Conservation (phyloP, 106 monocot species). For the Hemerocallis citrina region DNA sequence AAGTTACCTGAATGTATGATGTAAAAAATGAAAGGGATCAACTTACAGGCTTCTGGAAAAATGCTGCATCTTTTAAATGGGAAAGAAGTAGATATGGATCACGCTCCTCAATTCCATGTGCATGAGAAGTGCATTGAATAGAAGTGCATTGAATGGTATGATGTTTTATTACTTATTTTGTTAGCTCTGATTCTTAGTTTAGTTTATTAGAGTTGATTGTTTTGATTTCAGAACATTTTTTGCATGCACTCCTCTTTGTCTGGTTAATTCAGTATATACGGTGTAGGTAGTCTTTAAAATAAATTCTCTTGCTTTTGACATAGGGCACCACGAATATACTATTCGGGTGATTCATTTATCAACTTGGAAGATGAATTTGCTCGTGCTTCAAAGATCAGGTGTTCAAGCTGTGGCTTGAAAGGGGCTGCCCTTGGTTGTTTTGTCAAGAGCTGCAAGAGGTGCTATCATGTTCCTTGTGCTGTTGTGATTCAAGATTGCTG, state of each 20-base stretch:
- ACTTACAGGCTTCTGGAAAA: constrained; percentile 17
- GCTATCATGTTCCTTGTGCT: constrained; percentile 81
- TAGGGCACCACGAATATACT: constrained; percentile 25
- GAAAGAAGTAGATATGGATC: constrained; percentile 1
- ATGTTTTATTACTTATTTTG: not conserved
- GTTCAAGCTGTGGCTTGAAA: constrained; percentile 57
- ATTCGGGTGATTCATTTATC: constrained; percentile 17
- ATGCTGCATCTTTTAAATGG: constrained; percentile 22
- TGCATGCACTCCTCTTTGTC: not conserved
- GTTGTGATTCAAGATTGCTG: constrained; percentile 36
- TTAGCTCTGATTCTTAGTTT: too few species aligned
- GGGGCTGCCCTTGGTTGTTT: constrained; percentile 90
- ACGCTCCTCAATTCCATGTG: constrained; percentile 14
- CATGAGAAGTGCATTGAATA: constrained; percentile 17
- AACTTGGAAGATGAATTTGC: constrained; percentile 57
- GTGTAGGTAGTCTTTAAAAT: not conserved
- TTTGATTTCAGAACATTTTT: not conserved
- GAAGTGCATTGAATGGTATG: constrained; percentile 23
- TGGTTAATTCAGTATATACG: not conserved
- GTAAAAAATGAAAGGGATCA: not conserved
- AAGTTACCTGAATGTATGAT: not conserved
- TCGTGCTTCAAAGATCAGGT: constrained; percentile 66
- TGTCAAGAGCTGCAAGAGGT: constrained; percentile 46
- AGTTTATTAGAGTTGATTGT: too few species aligned
- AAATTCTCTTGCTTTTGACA: not conserved